Base-by-base conservation (phyloP, 1,139 yeast genomes). In the Lodderomyces theae region DNA sequence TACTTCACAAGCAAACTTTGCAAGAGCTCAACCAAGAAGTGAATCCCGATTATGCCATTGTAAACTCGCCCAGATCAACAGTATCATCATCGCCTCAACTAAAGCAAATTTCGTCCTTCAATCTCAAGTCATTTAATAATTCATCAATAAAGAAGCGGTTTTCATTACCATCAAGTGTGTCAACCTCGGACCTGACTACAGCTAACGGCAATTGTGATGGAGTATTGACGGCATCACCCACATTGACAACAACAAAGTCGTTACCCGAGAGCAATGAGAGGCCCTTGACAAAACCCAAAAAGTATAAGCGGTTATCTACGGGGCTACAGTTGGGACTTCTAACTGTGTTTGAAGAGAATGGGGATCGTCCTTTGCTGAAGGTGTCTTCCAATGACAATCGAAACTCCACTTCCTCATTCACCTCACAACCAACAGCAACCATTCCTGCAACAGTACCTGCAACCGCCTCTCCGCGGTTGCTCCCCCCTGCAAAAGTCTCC, bases 261-360 rank as follows among this genome's bases (percentile, higher is more conserved):
- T 6, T 12, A n/a, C 29, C 31, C 4, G 18, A 5, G 18, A 13
- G n/a, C n/a, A 28, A 6, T 11, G 13, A 24, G 18, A 6, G 18
- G 5, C 4, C 13, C 29, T 15, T 28, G 18, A 28, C 31, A 28
- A 19, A 39, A 9, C 36, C 38, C 3, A 60, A 58, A 50, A 58
- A 60, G 42, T 57, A 58, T 37, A 66, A 64, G 31, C 51, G 73
- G 26, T 49, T 60, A 29, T 68, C 74, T 2, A 57, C 66, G 1
- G 76, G 77, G 1, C 52, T 71, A 24, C 72, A 61, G 44, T 49
- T 70, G n/a, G 71, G 73, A 1, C 52, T 71, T 28, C 51, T 69
- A 23, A 69, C 75, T 1, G 75, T 71, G 1, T 52, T 67, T 42
- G 74, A 69, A 51, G 69, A 68, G 34, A 59, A 40, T 59, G 6